Evolutionary conservation across 2,329 filamentous ascomycete genomes (phyloP).

Genomic region (Cryphonectria radicalis): DNA sequence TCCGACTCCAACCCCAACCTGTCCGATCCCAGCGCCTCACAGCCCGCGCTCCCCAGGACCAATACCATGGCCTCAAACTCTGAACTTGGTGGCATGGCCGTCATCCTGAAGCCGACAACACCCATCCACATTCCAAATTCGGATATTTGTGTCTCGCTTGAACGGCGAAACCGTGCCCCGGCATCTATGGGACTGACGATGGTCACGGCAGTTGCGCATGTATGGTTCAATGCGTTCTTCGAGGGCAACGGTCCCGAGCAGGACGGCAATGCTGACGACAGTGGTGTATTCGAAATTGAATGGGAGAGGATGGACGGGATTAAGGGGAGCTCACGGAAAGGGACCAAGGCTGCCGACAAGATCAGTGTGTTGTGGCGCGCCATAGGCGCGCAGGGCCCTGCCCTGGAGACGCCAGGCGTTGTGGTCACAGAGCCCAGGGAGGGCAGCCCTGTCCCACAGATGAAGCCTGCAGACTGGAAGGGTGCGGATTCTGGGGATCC

Average conservation of each 20-base stretch:
- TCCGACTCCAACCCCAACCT: slow-evolving; percentile 26
- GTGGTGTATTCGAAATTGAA: slow-evolving; percentile 63
- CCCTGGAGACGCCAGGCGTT: slow-evolving; percentile 38
- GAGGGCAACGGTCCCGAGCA: slow-evolving; percentile 79
- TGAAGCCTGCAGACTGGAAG: slow-evolving; percentile 74
- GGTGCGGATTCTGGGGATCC: slow-evolving; percentile 56
- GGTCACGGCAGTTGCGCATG: slow-evolving; percentile 90
- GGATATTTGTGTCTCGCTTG: slow-evolving; percentile 89
- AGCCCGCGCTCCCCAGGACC: slow-evolving; percentile 14
- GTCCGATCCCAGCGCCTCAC: slow-evolving; percentile 21
- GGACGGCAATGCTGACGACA: slow-evolving; percentile 66
- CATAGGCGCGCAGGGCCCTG: slow-evolving; percentile 36
- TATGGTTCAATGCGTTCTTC: slow-evolving; percentile 97
- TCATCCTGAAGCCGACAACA: slow-evolving; percentile 74
- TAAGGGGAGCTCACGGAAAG: slow-evolving; percentile 84
- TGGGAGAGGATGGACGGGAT: slow-evolving; percentile 86
- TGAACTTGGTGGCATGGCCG: slow-evolving; percentile 68
- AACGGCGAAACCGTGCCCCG: slow-evolving; percentile 79
- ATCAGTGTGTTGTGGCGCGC: slow-evolving; percentile 84
- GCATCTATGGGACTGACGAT: slow-evolving; percentile 82
- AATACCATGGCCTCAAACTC: slow-evolving; percentile 40
- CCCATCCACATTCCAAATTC: slow-evolving; percentile 76
- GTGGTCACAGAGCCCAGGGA: slow-evolving; percentile 68
- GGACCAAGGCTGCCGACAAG: slow-evolving; percentile 78
- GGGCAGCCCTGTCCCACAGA: slow-evolving; percentile 72